Evolutionary conservation across 768 basidiomycete genomes (phyloP).

Genomic region (Chiua virens): DNA sequence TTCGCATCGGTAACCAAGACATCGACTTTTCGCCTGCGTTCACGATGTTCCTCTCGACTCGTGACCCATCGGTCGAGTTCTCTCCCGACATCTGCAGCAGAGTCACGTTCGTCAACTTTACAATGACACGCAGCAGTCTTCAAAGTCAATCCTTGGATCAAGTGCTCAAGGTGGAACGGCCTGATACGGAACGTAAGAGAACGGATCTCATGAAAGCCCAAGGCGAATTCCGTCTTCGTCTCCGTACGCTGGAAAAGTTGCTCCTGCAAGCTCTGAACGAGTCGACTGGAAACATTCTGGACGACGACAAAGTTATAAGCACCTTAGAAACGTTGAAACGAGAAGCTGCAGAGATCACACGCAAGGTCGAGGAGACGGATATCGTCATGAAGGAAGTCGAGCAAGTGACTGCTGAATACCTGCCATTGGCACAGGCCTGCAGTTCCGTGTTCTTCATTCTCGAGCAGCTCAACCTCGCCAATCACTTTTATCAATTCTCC

Average conservation of each 20-base stretch:
- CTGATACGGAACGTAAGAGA: conserved; percentile 92
- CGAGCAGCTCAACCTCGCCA: conserved; percentile 90
- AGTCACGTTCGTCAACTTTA: conserved; percentile 94
- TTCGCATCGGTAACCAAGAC: conserved; percentile 95
- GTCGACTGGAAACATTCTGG: conserved; percentile 94
- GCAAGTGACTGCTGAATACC: conserved; percentile 90
- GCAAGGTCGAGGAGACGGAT: conserved; percentile 96
- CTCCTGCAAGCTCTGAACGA: conserved; percentile 95
- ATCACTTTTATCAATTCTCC: conserved; percentile 99
- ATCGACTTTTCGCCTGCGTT: conserved; percentile 99
- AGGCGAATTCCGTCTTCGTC: conserved; percentile 92
- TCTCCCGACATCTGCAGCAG: conserved; percentile 98
- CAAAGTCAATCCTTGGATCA: conserved; percentile 98
- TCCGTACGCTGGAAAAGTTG: conserved; percentile 89
- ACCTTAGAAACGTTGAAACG: conserved; percentile 94
- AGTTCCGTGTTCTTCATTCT: conserved; percentile 96
- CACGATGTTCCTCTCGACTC: conserved; percentile 97
- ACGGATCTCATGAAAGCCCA: conserved; percentile 98
- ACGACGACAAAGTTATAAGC: conserved; percentile 97
- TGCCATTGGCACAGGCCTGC: conserved; percentile 93
- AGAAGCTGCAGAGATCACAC: conserved; percentile 94
- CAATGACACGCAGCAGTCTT: conserved; percentile 97
- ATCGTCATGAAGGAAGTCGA: conserved; percentile 95
- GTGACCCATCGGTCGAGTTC: conserved; percentile 97
- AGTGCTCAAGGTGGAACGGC: conserved; percentile 94